These are phyloP conservation scores for Nannochloris sp. DNA, from an alignment of 139 green algal genomes.

Conservation along the genomic window DNA sequence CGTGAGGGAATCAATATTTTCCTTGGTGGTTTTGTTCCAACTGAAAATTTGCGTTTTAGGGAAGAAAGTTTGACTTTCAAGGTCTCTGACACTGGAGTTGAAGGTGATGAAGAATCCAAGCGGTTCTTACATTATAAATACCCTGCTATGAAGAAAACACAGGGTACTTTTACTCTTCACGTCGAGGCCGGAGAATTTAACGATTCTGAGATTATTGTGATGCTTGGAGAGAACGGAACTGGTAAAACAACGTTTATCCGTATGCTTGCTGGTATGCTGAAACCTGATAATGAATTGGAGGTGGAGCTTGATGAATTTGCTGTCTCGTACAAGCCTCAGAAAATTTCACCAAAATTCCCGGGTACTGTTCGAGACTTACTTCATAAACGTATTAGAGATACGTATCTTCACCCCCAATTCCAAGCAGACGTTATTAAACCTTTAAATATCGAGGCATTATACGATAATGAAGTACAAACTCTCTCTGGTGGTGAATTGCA, in stretches of 20 bases:
- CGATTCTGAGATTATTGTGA: conserved; percentile 93
- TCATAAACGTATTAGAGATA: conserved; percentile 89
- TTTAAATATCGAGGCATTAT: conserved; percentile 82
- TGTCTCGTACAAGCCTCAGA: conserved; percentile 98
- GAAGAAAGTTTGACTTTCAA: conserved; percentile 97
- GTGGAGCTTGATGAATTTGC: conserved; percentile 78
- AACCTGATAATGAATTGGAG: conserved; percentile 43
- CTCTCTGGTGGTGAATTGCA: conserved; percentile 89
- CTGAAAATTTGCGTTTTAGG: conserved; percentile 97
- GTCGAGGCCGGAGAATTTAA: conserved; percentile 90
- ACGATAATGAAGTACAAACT: conserved; percentile 94
- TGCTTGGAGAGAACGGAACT: conserved; percentile 98
- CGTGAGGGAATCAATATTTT: conserved; percentile 91
- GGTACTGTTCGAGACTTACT: conserved; percentile 83
- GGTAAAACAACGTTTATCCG: conserved; percentile 99
- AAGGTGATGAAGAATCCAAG: conserved; percentile 64
- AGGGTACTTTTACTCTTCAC: conserved; percentile 54
- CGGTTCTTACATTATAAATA: conserved; percentile 88
- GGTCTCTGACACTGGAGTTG: conserved; percentile 54
- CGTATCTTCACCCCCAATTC: conserved; percentile 92
- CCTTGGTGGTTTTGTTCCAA: conserved; percentile 93
- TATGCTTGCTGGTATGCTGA: conserved; percentile 86
- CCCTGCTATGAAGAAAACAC: conserved; percentile 85
- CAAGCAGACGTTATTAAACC: conserved; percentile 86
- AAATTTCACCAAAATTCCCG: conserved; percentile 97